Conservation (phyloP, 78 protist genomes). For the Chrysochromulina parva region DNA sequence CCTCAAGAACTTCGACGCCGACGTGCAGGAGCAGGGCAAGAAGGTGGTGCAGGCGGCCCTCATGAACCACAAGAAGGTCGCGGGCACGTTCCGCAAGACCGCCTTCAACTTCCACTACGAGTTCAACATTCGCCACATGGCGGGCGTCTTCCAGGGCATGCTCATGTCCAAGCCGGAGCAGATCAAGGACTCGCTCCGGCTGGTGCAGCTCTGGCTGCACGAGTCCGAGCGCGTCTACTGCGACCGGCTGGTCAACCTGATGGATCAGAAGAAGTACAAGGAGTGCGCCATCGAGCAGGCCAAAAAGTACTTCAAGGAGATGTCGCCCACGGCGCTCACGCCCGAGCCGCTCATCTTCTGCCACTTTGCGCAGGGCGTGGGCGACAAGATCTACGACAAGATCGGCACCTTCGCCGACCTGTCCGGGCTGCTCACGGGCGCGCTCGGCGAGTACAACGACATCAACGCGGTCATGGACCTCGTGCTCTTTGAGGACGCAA, state of each 20-base stretch:
- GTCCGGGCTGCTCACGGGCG: neutral
- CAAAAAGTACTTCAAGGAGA: slow-evolving; percentile 39
- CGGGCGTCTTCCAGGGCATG: slow-evolving; percentile 68
- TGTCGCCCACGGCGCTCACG: slow-evolving; percentile 17
- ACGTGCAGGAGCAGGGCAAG: neutral
- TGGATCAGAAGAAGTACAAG: slow-evolving; percentile 37
- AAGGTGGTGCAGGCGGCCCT: slow-evolving; percentile 49
- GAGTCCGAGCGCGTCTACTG: slow-evolving; percentile 70
- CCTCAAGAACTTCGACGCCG: slow-evolving; percentile 12
- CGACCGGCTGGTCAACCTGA: slow-evolving; percentile 61
- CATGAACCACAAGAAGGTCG: slow-evolving; percentile 54
- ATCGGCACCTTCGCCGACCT: slow-evolving; percentile 6
- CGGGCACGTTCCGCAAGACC: slow-evolving; percentile 58
- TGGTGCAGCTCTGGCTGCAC: slow-evolving; percentile 65
- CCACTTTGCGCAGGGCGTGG: slow-evolving; percentile 27
- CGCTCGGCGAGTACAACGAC: slow-evolving; percentile 64
- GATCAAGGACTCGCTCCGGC: slow-evolving; percentile 35
- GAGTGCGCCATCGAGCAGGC: neutral
- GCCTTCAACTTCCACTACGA: slow-evolving; percentile 86
- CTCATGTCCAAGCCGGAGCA: neutral
- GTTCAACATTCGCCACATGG: slow-evolving; percentile 86
- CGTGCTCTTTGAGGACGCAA: slow-evolving; percentile 75
- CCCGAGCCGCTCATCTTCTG: slow-evolving; percentile 43
- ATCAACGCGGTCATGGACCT: slow-evolving; percentile 62
- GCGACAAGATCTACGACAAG: slow-evolving; percentile 20